Evolutionary conservation across 495 filamentous ascomycete genomes (phyloP).

Genomic region (Podospora anserina): DNA sequence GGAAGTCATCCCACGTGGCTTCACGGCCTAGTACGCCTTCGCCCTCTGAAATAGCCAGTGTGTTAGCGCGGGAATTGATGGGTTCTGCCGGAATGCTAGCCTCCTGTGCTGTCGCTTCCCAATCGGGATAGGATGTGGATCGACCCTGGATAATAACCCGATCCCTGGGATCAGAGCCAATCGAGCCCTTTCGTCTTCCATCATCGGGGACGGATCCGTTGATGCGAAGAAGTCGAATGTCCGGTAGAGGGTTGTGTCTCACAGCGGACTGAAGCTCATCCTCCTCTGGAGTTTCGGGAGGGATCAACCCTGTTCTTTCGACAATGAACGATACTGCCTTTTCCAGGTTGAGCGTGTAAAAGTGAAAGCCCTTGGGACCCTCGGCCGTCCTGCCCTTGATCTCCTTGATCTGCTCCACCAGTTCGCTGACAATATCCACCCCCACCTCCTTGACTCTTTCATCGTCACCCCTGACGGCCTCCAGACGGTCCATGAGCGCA

Average conservation of each 20-base stretch:
- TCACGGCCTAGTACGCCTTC: constrained; percentile 87
- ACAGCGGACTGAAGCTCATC: constrained; percentile 43
- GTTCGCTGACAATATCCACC: constrained; percentile 67
- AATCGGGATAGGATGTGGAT: constrained; percentile 50
- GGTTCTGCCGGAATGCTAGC: constrained; percentile 59
- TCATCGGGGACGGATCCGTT: constrained; percentile 32
- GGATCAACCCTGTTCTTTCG: constrained; percentile 80
- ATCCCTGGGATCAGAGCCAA: constrained; percentile 71
- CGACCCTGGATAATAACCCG: constrained; percentile 71
- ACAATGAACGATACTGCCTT: constrained; percentile 93
- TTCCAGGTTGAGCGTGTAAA: constrained; percentile 95
- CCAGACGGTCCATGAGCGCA: constrained; percentile 64
- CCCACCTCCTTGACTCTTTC: constrained; percentile 80
- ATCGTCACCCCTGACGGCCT: constrained; percentile 81
- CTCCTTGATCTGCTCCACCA: constrained; percentile 66
- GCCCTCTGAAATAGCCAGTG: constrained; percentile 88
- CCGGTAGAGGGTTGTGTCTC: constrained; percentile 45
- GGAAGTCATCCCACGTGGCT: constrained; percentile 98
- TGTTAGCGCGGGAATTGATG: constrained; percentile 68
- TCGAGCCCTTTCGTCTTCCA: constrained; percentile 41
- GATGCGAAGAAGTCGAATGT: constrained; percentile 35
- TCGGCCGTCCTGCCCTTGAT: constrained; percentile 47
- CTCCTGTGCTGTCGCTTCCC: constrained; percentile 64
- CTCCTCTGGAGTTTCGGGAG: constrained; percentile 45
- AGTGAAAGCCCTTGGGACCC: constrained; percentile 80